Evolutionary conservation across 2,329 filamentous ascomycete genomes (phyloP), one percentile per base, ranked within the genome.

Genomic region (Fusarium lateritium): DNA sequence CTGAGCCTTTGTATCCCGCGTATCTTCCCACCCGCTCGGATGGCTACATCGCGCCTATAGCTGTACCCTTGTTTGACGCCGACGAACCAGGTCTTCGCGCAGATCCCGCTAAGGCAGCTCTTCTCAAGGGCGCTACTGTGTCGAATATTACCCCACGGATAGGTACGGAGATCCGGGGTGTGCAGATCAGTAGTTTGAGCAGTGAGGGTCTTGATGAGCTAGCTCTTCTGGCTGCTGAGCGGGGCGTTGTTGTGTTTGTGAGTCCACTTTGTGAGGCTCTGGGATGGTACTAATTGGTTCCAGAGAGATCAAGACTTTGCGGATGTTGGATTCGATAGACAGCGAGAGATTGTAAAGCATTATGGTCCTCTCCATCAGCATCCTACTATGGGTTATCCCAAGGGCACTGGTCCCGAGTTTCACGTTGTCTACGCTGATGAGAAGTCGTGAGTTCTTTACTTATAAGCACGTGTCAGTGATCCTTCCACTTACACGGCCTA

Each of bases 381-480:
- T 44, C 75, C 76, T 0, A 78, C 75, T 0, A 78, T 78, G 76
- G 75, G 75, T 0, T 77, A 76, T 13, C 76, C 75, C 2, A 63
- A 74, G 13, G 76, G 76, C 0, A 78, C 76, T 0, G 71, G 76
- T 0, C 75, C 76, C 0, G 76, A 78, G 11, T 78, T 78, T 14
- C 76, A 78, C 10, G 73, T 78, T 17, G 76, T 78, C 5, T 78
- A 76, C 10, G 76, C 76, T 1, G 76, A 77, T 22, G 75, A 77
- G 24, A 75, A 74, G 28, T 71, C 69, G 76, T 76, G 40, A 65
- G 74, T 44, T 8, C 14, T 3, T 10, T 3, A 3, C 19, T 11
- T 5, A 7, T 2, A 10, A 7, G 6, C 3, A 3, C 2, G 5
- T 7, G 3, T 7, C 3, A 1, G 7, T 2, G 2, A 1, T 0